Percentiles rank a stretch among this genome's conserved stretches.
phyloP scores from a whole-genome alignment of 345 rosid species.

The Garcia nutans region DNA sequence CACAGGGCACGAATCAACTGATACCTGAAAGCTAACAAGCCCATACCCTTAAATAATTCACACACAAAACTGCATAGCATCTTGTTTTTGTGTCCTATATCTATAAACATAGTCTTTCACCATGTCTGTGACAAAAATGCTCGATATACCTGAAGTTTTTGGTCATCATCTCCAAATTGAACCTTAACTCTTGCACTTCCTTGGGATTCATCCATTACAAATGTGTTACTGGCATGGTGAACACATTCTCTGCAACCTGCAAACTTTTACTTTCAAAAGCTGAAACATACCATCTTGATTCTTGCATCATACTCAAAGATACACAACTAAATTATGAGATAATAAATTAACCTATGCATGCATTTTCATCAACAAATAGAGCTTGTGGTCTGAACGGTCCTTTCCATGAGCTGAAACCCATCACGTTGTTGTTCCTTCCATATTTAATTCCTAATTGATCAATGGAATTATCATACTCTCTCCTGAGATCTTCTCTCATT shows the following conservation, averaged over 20 bases:
- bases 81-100: no score
- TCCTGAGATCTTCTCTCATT: constrained; percentile 41
- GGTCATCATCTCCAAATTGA: constrained; percentile 51
- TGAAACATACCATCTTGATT: not conserved
- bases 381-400: constrained; percentile 58
- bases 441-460: constrained; percentile 31
- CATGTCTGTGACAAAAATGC: not conserved
- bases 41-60: not conserved
- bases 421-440: constrained; percentile 17
- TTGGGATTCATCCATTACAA: constrained; percentile 43
- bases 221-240: constrained; percentile 57
- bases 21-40: constrained; percentile 33
- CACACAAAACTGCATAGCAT: not conserved
- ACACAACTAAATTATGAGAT: not conserved
- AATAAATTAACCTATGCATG: constrained; percentile 55
- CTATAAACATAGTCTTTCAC: no score
- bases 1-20: constrained; percentile 64
- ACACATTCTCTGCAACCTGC: constrained; percentile 68
- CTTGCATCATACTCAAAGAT: not conserved
- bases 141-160: constrained; percentile 44
- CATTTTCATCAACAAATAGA: constrained; percentile 55
- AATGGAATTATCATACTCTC: constrained; percentile 40
- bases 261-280: not conserved
- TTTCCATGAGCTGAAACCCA: constrained; percentile 54
- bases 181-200: constrained; percentile 60